Evolutionary conservation across 805 yeast genomes (phyloP).

Genomic region (Pichia manshurica): DNA sequence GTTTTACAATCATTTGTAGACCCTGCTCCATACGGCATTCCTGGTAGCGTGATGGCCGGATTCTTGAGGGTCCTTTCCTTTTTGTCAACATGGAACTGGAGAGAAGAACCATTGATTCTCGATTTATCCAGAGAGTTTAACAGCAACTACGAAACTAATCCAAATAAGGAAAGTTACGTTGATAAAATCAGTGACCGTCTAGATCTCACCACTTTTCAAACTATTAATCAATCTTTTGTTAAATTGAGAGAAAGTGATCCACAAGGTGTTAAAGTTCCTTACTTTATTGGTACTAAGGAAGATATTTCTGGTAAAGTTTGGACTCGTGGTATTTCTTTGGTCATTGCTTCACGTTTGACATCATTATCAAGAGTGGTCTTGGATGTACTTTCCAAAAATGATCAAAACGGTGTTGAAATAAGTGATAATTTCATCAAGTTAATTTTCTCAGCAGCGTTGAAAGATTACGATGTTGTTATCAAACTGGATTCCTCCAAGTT

Average conservation of each 20-base stretch:
- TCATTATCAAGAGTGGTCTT: conserved; percentile 77
- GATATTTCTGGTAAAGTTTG: conserved; percentile 86
- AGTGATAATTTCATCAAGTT: conserved; percentile 39
- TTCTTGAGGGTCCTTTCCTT: conserved; percentile 68
- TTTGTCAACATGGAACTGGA: conserved; percentile 90
- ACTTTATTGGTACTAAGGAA: conserved; percentile 74
- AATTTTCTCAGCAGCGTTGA: conserved; percentile 73
- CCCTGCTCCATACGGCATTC: conserved; percentile 77
- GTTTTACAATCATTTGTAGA: conserved; percentile 83
- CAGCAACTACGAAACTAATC: conserved; percentile 11
- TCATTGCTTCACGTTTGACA: conserved; percentile 83
- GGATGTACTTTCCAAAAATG: conserved; percentile 38
- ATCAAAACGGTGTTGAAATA: conserved; percentile 18
- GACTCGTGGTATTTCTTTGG: conserved; percentile 46
- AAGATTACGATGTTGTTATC: conserved; percentile 80
- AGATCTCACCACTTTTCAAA: conserved; percentile 55
- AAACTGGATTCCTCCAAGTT: conserved; percentile 37
- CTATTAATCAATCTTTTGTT: conserved; percentile 58
- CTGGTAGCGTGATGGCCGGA: conserved; percentile 75
- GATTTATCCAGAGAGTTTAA: conserved; percentile 57
- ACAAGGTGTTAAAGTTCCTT: conserved; percentile 67
- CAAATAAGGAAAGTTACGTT: conserved; percentile 20
- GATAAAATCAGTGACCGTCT: conserved; percentile 55
- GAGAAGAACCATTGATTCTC: conserved; percentile 73
- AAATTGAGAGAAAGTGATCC: conserved; percentile 75